phyloP scores from a whole-genome alignment of 345 rosid genomes.

The Camelina laxa region DNA sequence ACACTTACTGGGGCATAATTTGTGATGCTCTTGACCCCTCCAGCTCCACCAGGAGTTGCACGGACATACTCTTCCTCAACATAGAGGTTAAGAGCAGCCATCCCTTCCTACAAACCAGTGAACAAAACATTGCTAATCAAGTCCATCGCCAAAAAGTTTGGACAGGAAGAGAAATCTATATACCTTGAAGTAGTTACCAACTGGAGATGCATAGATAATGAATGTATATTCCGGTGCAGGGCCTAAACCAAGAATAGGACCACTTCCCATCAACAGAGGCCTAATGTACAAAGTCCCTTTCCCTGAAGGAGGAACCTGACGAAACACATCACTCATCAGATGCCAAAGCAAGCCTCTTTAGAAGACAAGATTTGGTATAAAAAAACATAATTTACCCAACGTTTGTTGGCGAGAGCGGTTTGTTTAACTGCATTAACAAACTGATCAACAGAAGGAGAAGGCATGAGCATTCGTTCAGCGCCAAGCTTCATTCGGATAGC shows the following conservation, averaged over 20 bases:
- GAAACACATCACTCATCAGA: constrained; percentile 34
- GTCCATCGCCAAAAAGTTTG: background rate
- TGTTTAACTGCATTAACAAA: constrained; percentile 62
- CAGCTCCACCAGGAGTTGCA: constrained; percentile 73
- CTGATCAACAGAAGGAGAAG: constrained; percentile 57
- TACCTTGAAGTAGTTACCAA: constrained; percentile 50
- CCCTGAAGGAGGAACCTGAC: constrained; percentile 57
- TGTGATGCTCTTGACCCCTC: constrained; percentile 72
- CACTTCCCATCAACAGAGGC: constrained; percentile 59
- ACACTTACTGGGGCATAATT: constrained; percentile 45
- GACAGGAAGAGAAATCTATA: background rate
- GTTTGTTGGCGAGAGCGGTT: constrained; percentile 60
- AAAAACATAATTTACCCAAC: constrained; percentile 64
- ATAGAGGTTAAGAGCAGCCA: constrained; percentile 44
- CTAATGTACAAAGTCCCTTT: constrained; percentile 61
- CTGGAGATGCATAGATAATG: constrained; percentile 55
- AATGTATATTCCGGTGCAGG: constrained; percentile 61
- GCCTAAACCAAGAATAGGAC: constrained; percentile 53
- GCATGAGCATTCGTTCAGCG: constrained; percentile 66
- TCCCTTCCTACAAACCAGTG: constrained; percentile 44
- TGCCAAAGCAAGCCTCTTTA: constrained; percentile 13
- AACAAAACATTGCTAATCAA: constrained; percentile 4
- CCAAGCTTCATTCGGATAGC: constrained; percentile 64
- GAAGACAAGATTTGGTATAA: background rate
- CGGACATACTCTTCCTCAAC: constrained; percentile 62